phyloP scores from a whole-genome alignment of 2,329 filamentous ascomycete species.

The Fusarium haematococcum region DNA sequence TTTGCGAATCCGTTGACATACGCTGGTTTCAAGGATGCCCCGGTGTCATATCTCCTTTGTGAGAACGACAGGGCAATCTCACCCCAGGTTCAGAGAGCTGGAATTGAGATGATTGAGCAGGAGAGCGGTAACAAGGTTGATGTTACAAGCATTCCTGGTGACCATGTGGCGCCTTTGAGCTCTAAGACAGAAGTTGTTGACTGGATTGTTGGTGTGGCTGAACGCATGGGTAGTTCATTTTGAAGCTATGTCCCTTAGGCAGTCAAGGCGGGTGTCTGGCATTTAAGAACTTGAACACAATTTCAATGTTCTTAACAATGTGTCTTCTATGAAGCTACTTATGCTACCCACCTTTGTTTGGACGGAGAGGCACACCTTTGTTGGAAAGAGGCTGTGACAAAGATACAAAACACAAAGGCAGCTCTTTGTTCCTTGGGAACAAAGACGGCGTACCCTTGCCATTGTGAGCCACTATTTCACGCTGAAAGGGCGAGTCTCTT shows the following conservation, averaged over 20 bases:
- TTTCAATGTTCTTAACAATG: too few relatives aligned
- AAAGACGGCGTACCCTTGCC: not conserved
- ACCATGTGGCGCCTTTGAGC: slow-evolving; percentile 49
- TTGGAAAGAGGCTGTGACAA: not conserved
- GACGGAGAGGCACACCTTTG: not conserved
- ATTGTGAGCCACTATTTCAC: not conserved
- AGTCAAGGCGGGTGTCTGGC: not conserved
- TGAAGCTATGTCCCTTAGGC: not conserved
- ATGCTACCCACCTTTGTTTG: not conserved
- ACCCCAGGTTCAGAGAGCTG: slow-evolving; percentile 45
- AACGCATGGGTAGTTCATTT: not conserved
- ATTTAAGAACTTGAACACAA: not conserved
- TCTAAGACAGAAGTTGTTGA: slow-evolving; percentile 41
- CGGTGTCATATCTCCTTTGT: slow-evolving; percentile 54
- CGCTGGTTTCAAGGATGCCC: slow-evolving; percentile 54
- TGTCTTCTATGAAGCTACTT: not conserved
- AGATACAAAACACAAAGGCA: not conserved
- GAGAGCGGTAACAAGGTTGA: slow-evolving; percentile 52
- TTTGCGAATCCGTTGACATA: slow-evolving; percentile 52
- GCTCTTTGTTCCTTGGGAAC: not conserved
- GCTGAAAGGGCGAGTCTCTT: too few relatives aligned
- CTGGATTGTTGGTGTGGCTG: slow-evolving; percentile 9
- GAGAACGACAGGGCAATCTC: slow-evolving; percentile 45
- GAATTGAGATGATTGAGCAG: slow-evolving; percentile 51
- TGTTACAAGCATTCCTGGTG: slow-evolving; percentile 50